phyloP scores from a whole-genome alignment of 2,329 filamentous ascomycete species.

The Talaromyces atroroseus region DNA sequence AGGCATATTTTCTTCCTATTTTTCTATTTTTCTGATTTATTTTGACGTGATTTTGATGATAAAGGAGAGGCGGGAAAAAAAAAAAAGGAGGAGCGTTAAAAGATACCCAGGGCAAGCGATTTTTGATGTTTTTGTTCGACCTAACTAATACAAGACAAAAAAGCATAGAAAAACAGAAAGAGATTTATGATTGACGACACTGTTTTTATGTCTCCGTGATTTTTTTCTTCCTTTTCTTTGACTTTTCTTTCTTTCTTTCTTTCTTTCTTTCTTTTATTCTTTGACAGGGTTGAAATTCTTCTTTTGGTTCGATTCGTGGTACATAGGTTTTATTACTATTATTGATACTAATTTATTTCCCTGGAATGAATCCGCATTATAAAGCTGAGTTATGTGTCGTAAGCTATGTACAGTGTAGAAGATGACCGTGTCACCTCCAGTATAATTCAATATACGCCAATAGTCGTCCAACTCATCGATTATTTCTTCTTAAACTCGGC shows the following conservation, averaged over 20 bases:
- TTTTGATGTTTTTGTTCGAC: slow-evolving; percentile 15
- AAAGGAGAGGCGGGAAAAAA: not conserved
- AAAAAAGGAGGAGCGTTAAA: slow-evolving; percentile 12
- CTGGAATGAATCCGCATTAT: not conserved
- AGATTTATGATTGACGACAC: slow-evolving; percentile 20
- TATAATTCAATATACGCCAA: not conserved
- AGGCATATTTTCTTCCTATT: slow-evolving; percentile 10
- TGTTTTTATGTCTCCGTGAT: not conserved
- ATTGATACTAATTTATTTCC: not conserved
- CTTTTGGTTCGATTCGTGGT: not conserved
- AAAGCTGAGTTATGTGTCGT: not conserved
- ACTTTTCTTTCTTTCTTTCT: too few species aligned
- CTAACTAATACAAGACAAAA: slow-evolving; percentile 17
- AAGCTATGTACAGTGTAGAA: not conserved
- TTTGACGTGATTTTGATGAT: not conserved
- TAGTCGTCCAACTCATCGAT: not conserved
- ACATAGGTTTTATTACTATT: slow-evolving; percentile 4
- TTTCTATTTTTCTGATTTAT: not conserved
- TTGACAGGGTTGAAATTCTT: not conserved
- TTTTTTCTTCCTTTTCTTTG: too few species aligned
- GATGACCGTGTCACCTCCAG: not conserved
- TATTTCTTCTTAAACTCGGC: slow-evolving; percentile 13
- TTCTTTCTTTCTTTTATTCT: too few species aligned
- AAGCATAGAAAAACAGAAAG: not conserved
- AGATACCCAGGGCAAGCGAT: slow-evolving; percentile 31